Evolutionary conservation across 1,284 basidiomycete genomes (phyloP).

Genomic region (Nidula niveotomentosa): DNA sequence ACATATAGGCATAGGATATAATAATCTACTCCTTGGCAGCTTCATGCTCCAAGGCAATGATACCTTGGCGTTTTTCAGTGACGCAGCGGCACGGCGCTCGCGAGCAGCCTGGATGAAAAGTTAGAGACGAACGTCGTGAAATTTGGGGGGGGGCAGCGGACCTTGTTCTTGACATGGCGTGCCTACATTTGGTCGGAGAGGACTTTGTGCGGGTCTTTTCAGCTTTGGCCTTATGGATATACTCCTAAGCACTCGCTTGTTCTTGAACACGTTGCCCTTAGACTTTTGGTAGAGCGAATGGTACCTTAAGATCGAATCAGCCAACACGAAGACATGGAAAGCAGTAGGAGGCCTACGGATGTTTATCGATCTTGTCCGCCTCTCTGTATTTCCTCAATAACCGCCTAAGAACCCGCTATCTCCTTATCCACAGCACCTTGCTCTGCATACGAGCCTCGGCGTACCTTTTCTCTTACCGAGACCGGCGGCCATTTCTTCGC

Average conservation of each 20-base stretch:
- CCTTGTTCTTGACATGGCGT: conserved; percentile 92
- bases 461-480: conserved; percentile 99
- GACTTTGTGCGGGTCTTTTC: conserved; percentile 99
- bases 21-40: conserved; percentile 39
- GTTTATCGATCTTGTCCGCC: conserved; percentile 99
- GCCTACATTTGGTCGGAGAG: conserved; percentile 99
- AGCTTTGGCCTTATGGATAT: conserved; percentile 99
- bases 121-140: neutral
- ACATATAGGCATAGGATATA: neutral
- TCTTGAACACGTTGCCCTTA: conserved; percentile 99
- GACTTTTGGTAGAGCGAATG: conserved; percentile 99
- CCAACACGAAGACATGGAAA: neutral
- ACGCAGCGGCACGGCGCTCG: conserved; percentile 92
- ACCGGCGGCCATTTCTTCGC: conserved; percentile 98
- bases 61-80: conserved; percentile 92
- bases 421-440: conserved; percentile 98
- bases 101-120: conserved; percentile 67
- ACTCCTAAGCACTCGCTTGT: conserved; percentile 99
- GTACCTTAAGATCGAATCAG: conserved; percentile 61
- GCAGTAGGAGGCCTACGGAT: conserved; percentile 69
- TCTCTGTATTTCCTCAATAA: conserved; percentile 98
- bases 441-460: conserved; percentile 97
- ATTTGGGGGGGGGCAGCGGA: conserved; percentile 26
- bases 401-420: conserved; percentile 95
- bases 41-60: conserved; percentile 88